Evolutionary conservation across 2,329 filamentous ascomycete genomes (phyloP), one percentile per base, ranked within the genome.

Genomic region (Colletotrichum shisoi): DNA sequence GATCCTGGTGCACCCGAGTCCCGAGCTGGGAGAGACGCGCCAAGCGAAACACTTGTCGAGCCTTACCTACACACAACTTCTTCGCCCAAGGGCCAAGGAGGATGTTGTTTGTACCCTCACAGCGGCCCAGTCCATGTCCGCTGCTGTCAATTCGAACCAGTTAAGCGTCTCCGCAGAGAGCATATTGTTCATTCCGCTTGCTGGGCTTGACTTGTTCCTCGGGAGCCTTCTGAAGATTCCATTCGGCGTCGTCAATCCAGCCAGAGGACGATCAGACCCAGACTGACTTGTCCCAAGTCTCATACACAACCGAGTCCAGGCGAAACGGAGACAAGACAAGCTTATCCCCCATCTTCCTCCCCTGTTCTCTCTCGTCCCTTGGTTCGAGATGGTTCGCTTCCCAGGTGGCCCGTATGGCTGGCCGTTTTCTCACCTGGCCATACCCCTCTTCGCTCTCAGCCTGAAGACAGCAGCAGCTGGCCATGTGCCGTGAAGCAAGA

Each of bases 271-370:
- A 46, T 68, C 62, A 67, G 66, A 67, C 62, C 52, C 39, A 61
- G 12, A 53, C 51, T 68, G 62, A 68, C 66, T 68, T 68, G 40
- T 68, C 68, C 57, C 45, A 68, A 68, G 42, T 64, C 65, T 68
- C 68, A 40, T 61, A 69, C 68, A 64, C 60, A 53, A 61, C 51
- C 51, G 59, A 64, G 56, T 65, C 42, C 57, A 53, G 57, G 39
- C 65, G 68, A 69, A 68, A 69, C 68, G 54, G 52, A 57, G 48
- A 67, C 66, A 62, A 57, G 53, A 62, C 62, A 62, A 53, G 66
- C 57, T 57, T 57, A 56, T 67, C 54, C 49, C 49, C 64, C 31
- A 34, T 62, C 52, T 34, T 34, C 44, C 44, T 27, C 19, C 31
- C 31, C 31, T 34, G 31, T 34, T 34, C 31, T 34, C 31, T 34